Percentiles rank a stretch among this genome's conserved stretches.
Evolutionary conservation across 768 basidiomycete species (phyloP).

Genomic region (Boletus subparvulus): DNA sequence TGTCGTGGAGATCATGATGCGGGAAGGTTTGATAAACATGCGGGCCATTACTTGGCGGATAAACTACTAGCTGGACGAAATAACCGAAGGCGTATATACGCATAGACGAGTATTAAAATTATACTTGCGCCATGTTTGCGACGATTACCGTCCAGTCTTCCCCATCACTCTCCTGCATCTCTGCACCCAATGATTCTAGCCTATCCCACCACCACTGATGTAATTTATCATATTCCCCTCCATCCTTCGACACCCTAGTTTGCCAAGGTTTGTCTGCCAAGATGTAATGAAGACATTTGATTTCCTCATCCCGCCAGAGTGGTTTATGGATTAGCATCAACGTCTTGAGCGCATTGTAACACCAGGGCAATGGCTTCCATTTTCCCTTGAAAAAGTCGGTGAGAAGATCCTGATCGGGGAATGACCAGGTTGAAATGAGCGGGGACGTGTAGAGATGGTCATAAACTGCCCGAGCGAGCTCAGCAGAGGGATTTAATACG

Average conservation of each 20-base stretch:
- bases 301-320: slow-evolving; percentile 84
- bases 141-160: slow-evolving; percentile 52
- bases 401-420: slow-evolving; percentile 93
- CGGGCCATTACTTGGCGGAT: neutral
- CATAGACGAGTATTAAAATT: neutral
- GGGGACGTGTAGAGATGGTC: slow-evolving; percentile 46
- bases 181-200: slow-evolving; percentile 43
- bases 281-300: slow-evolving; percentile 87
- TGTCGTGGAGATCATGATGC: slow-evolving; percentile 69
- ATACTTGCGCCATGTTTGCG: slow-evolving; percentile 43
- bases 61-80: neutral
- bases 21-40: neutral
- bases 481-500: slow-evolving; percentile 71
- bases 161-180: slow-evolving; percentile 44
- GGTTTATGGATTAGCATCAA: slow-evolving; percentile 65
- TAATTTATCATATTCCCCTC: slow-evolving; percentile 50
- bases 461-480: slow-evolving; percentile 52
- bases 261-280: slow-evolving; percentile 86
- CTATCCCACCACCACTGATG: slow-evolving; percentile 83
- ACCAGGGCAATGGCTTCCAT: slow-evolving; percentile 81
- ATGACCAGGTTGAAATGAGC: slow-evolving; percentile 55
- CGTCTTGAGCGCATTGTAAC: slow-evolving; percentile 94
- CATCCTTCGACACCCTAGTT: slow-evolving; percentile 42
- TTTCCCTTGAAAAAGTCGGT: slow-evolving; percentile 73
- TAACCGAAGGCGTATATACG: neutral